Evolutionary conservation across 2,329 filamentous ascomycete genomes (phyloP).

Genomic region (Paraphoma chrysanthemicola): DNA sequence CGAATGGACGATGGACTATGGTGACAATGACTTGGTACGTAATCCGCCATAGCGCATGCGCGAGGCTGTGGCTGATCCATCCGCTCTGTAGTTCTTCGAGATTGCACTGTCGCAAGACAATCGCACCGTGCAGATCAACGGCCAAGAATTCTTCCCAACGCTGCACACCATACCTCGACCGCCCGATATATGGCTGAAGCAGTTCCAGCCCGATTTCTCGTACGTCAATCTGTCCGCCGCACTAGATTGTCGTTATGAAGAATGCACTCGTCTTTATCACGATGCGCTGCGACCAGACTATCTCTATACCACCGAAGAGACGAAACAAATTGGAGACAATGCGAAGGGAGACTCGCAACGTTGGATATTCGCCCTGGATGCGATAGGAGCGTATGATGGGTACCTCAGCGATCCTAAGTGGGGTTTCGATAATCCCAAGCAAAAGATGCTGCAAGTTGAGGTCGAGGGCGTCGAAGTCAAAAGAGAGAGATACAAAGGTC

Average conservation of each 20-base stretch:
- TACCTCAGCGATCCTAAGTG: constrained; percentile 13
- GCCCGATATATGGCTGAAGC: constrained; percentile 22
- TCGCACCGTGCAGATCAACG: constrained; percentile 35
- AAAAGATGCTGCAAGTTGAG: constrained; percentile 36
- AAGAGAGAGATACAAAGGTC: constrained; percentile 7
- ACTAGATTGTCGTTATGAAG: constrained; percentile 21
- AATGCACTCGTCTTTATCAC: constrained; percentile 25
- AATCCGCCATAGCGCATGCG: neutral
- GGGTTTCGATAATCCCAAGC: constrained; percentile 28
- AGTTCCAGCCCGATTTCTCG: constrained; percentile 30
- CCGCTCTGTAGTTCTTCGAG: constrained; percentile 34
- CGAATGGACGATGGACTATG: constrained; percentile 7
- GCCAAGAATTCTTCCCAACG: constrained; percentile 30
- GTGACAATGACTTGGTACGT: constrained; percentile 34
- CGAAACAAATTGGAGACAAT: constrained; percentile 13
- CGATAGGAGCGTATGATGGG: constrained; percentile 28
- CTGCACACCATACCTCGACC: constrained; percentile 33
- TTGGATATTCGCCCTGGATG: constrained; percentile 41
- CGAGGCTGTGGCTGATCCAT: neutral
- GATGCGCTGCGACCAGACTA: constrained; percentile 28
- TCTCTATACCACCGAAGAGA: constrained; percentile 26
- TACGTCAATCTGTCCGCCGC: constrained; percentile 30
- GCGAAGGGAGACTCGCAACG: constrained; percentile 18
- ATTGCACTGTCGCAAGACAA: constrained; percentile 37
- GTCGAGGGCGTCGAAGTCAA: constrained; percentile 26